These are phyloP conservation scores for Solanum hybrid DNA, from an alignment of 305 asterid genomes.

Conservation along the genomic window DNA sequence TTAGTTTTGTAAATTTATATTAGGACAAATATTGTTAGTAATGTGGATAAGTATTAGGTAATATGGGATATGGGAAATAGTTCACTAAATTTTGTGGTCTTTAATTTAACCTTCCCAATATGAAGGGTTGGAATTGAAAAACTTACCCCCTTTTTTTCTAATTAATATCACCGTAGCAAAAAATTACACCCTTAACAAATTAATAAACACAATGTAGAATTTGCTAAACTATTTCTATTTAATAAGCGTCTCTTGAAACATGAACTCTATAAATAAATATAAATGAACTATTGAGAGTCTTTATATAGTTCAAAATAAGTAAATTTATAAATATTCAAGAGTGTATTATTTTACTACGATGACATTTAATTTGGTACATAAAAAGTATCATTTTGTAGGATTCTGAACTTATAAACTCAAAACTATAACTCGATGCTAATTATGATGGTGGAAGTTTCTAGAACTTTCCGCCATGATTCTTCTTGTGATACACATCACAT, in stretches of 20 bases:
- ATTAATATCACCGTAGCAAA: not conserved
- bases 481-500: not conserved
- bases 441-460: not conserved
- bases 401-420: not conserved
- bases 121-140: too few relatives aligned
- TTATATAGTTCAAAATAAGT: not conserved
- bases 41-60: not conserved
- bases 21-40: not conserved
- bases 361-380: not conserved
- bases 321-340: too few relatives aligned
- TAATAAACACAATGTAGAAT: too few relatives aligned
- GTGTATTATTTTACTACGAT: not conserved
- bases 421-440: not conserved
- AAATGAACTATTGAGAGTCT: not conserved
- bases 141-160: too few relatives aligned
- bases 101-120: too few relatives aligned
- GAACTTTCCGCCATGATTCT: not conserved
- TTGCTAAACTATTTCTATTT: not conserved
- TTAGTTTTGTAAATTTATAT: too few relatives aligned
- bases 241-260: not conserved
- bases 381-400: not conserved
- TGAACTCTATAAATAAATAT: not conserved
- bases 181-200: not conserved
- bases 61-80: not conserved
- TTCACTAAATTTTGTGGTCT: too few relatives aligned